phyloP scores from a whole-genome alignment of 1,139 yeast genomes.

The Wickerhamomyces sp. region DNA sequence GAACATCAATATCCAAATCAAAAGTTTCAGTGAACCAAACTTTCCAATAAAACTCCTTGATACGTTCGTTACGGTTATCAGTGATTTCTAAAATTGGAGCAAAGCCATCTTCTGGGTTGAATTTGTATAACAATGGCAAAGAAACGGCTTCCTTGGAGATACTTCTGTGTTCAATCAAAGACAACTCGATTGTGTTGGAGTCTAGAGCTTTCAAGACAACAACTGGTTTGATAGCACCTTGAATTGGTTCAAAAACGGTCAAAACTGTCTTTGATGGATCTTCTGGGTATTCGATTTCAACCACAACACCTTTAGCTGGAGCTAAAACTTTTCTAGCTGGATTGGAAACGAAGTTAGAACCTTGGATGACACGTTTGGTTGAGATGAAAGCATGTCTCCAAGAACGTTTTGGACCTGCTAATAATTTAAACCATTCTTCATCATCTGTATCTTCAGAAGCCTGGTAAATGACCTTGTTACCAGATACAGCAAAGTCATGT shows the following conservation, averaged over 20 bases:
- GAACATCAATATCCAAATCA: conserved; percentile 59
- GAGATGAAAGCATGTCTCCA: conserved; percentile 94
- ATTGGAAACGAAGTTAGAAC: conserved; percentile 69
- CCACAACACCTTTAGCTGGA: conserved; percentile 63
- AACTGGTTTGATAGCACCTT: conserved; percentile 68
- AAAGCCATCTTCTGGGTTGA: conserved; percentile 81
- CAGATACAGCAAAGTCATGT: conserved; percentile 29
- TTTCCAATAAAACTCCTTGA: conserved; percentile 95
- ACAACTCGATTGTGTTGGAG: conserved; percentile 53
- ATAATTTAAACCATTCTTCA: conserved; percentile 67
- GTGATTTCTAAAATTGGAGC: conserved; percentile 91
- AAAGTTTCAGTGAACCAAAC: conserved; percentile 87
- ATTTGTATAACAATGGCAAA: conserved; percentile 72
- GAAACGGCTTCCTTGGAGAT: conserved; percentile 70
- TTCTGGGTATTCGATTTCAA: conserved; percentile 52
- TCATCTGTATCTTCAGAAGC: conserved; percentile 47
- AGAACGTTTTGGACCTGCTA: conserved; percentile 73
- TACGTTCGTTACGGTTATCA: conserved; percentile 87
- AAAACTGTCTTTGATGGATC: conserved; percentile 54
- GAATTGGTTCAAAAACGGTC: conserved; percentile 63
- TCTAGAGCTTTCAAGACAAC: conserved; percentile 54
- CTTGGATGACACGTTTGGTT: conserved; percentile 80
- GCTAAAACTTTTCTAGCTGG: conserved; percentile 76
- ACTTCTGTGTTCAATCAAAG: conserved; percentile 85
- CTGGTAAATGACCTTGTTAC: conserved; percentile 39